These are phyloP conservation scores for Entonaema liquescens DNA, from an alignment of 495 filamentous ascomycete genomes.

Conservation along the genomic window DNA sequence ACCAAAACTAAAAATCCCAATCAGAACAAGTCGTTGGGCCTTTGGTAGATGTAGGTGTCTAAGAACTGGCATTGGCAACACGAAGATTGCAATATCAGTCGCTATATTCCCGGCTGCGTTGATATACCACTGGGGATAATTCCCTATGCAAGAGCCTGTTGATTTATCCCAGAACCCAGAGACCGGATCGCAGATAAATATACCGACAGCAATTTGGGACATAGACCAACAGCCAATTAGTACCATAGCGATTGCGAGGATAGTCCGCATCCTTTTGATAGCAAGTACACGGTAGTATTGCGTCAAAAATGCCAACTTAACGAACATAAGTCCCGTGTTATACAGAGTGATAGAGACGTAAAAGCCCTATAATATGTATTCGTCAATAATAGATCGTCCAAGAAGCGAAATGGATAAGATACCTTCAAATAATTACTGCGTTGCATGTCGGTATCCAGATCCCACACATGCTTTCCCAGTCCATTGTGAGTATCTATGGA, in stretches of 20 bases:
- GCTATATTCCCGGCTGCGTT: constrained; percentile 53
- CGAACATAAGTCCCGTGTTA: constrained; percentile 51
- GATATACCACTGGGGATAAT: constrained; percentile 49
- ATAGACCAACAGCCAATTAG: constrained; percentile 51
- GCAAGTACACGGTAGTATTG: constrained; percentile 55
- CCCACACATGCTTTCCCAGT: constrained; percentile 49
- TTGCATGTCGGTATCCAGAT: constrained; percentile 23
- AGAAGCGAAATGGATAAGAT: neutral
- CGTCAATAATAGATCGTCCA: neutral
- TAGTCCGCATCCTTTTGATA: constrained; percentile 41
- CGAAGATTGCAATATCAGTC: constrained; percentile 51
- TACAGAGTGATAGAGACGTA: constrained; percentile 57
- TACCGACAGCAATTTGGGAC: constrained; percentile 51
- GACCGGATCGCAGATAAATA: constrained; percentile 48
- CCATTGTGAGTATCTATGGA: constrained; percentile 42
- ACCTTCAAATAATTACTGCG: constrained; percentile 42
- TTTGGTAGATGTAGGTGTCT: constrained; percentile 52
- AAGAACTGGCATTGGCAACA: constrained; percentile 46
- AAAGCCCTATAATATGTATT: constrained; percentile 43
- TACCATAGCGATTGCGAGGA: constrained; percentile 42
- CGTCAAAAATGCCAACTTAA: constrained; percentile 54
- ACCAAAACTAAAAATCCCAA: constrained; percentile 51
- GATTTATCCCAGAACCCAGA: constrained; percentile 49
- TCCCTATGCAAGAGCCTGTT: constrained; percentile 45
- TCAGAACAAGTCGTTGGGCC: constrained; percentile 45